phyloP scores from a whole-genome alignment of 306 rosid species.

The Rosa chinensis region DNA sequence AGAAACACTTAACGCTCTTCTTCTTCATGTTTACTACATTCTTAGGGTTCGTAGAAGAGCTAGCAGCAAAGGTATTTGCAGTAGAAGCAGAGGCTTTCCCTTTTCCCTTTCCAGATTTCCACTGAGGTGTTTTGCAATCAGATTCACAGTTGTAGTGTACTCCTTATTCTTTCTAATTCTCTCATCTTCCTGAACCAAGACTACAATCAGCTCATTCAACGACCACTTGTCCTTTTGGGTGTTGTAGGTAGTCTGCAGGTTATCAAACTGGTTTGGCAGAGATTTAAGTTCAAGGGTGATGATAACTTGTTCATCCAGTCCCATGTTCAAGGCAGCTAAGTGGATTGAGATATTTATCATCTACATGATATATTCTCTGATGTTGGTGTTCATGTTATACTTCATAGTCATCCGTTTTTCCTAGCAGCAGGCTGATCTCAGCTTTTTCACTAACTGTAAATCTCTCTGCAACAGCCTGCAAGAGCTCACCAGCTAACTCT shows the following conservation, averaged over 20 bases:
- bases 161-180: background rate
- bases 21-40: background rate
- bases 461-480: background rate
- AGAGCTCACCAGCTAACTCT: background rate
- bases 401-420: background rate
- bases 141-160: background rate
- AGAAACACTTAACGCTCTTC: background rate
- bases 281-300: background rate
- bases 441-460: background rate
- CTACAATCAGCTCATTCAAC: background rate
- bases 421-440: background rate
- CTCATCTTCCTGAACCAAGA: background rate
- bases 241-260: background rate
- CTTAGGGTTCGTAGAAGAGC: background rate
- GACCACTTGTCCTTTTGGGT: background rate
- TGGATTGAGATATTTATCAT: background rate
- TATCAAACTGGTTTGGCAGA: background rate
- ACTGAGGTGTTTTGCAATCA: background rate
- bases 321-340: background rate
- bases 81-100: too few species aligned
- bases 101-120: background rate
- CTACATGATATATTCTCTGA: too few species aligned
- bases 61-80: background rate
- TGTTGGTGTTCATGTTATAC: background rate
- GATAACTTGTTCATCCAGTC: background rate